Evolutionary conservation across 441 rosid species (phyloP).

Genomic region (Croton laevigatus): DNA sequence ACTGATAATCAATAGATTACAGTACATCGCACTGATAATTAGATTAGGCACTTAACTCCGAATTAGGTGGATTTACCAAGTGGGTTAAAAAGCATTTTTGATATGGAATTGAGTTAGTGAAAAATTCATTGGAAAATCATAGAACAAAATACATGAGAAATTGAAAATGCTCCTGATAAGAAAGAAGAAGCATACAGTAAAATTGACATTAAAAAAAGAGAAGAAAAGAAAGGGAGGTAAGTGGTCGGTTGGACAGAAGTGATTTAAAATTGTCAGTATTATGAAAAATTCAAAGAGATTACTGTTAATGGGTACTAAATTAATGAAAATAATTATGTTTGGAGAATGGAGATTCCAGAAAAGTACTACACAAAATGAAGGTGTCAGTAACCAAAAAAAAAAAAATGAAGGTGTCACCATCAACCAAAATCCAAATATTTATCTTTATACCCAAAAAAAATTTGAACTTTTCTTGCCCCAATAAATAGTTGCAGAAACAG

Average conservation of each 20-base stretch:
- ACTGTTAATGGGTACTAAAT: neutral
- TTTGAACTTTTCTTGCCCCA: constrained; percentile 4
- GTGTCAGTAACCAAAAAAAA: too few relatives aligned
- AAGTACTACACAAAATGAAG: constrained; percentile 11
- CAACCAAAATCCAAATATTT: constrained; percentile 33
- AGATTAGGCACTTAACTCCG: too few relatives aligned
- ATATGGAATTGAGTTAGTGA: neutral
- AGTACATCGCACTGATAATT: too few relatives aligned
- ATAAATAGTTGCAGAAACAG: constrained; percentile 23
- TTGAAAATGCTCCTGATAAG: neutral
- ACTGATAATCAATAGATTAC: too few relatives aligned
- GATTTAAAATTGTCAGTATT: constrained; percentile 8
- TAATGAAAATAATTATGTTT: constrained; percentile 2
- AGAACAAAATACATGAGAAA: neutral
- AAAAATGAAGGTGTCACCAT: constrained; percentile 38
- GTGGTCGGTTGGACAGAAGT: constrained; percentile 17
- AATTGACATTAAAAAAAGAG: neutral
- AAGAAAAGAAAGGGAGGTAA: neutral
- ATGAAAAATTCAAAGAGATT: neutral
- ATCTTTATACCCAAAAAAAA: neutral
- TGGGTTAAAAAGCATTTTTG: too few relatives aligned
- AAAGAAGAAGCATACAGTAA: too few relatives aligned
- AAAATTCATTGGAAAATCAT: neutral
- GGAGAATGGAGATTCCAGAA: constrained; percentile 5
- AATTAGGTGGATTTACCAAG: too few relatives aligned